phyloP scores from a whole-genome alignment of 2,329 filamentous ascomycete species.

The Claviceps digitariae region DNA sequence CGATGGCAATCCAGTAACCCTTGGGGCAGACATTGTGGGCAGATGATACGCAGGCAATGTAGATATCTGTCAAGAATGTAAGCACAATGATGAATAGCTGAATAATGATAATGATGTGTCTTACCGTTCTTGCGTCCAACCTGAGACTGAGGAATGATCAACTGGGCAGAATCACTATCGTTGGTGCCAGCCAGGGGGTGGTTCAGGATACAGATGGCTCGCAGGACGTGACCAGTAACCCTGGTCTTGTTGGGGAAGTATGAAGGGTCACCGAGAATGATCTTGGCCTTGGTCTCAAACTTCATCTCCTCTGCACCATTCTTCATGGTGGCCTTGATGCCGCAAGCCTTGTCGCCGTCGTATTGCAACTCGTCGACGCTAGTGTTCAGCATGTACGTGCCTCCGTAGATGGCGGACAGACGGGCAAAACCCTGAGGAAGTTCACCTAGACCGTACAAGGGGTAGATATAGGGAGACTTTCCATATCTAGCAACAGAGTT shows the following conservation, averaged over 20 bases:
- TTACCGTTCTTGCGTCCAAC: constrained; percentile 90
- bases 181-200: constrained; percentile 86
- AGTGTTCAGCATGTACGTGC: constrained; percentile 99
- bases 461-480: constrained; percentile 99
- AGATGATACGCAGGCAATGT: constrained; percentile 89
- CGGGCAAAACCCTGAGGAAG: constrained; percentile 95
- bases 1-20: constrained; percentile 97
- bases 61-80: constrained; percentile 54
- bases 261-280: constrained; percentile 89
- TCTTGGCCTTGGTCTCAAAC: constrained; percentile 91
- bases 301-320: constrained; percentile 73
- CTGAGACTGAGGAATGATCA: constrained; percentile 97
- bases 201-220: constrained; percentile 94
- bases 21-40: constrained; percentile 98
- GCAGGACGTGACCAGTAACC: constrained; percentile 78
- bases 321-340: constrained; percentile 96
- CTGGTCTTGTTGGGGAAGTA: constrained; percentile 90
- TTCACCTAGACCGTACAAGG: constrained; percentile 91
- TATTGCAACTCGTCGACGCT: constrained; percentile 81
- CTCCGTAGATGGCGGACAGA: constrained; percentile 94
- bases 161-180: constrained; percentile 77
- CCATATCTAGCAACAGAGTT: constrained; percentile 96
- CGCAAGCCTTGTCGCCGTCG: constrained; percentile 71
- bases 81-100: background rate
- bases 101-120: constrained; percentile 13